A percentile compares a stretch with the other conserved stretches of the same genome.
Conservation (phyloP, 1,284 basidiomycete genomes). For the Pascua guehoae region DNA sequence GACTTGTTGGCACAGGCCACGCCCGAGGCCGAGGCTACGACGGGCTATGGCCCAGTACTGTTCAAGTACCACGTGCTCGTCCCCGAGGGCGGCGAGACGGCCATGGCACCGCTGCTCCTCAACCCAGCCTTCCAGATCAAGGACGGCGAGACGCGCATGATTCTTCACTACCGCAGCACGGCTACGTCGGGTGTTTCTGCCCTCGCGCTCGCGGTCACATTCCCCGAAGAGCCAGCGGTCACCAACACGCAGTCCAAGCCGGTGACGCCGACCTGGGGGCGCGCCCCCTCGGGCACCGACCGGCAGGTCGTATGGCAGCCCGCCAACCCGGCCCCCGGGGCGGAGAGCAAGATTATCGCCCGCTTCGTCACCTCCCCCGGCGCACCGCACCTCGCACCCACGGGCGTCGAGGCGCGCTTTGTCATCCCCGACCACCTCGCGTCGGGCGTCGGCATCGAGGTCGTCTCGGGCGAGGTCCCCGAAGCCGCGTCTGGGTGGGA, state of each 20-base stretch:
- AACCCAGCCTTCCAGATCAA: constrained; percentile 55
- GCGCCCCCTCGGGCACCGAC: constrained; percentile 8
- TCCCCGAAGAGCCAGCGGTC: constrained; percentile 44
- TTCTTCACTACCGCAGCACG: constrained; percentile 50
- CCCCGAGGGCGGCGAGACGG: constrained; percentile 34
- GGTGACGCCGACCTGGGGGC: constrained; percentile 46
- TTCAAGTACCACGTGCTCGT: constrained; percentile 56
- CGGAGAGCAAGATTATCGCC: constrained; percentile 52
- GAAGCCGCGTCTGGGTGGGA: background rate
- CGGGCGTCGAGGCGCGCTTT: constrained; percentile 51
- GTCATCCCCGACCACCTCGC: constrained; percentile 43
- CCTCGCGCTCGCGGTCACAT: constrained; percentile 45
- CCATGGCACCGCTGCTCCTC: constrained; percentile 49
- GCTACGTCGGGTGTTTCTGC: constrained; percentile 31
- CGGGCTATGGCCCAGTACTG: constrained; percentile 37
- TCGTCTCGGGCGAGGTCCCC: constrained; percentile 26
- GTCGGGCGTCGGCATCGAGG: constrained; percentile 47
- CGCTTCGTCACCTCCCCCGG: constrained; percentile 45
- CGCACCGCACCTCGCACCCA: constrained; percentile 27
- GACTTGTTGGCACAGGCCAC: constrained; percentile 39
- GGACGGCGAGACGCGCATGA: constrained; percentile 53
- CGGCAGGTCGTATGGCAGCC: constrained; percentile 50
- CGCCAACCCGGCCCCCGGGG: constrained; percentile 19
- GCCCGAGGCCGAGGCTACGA: constrained; percentile 8
- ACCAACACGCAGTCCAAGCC: constrained; percentile 55